These are phyloP conservation scores for Mycena metata DNA, from an alignment of 768 basidiomycete genomes.

Conservation along the genomic window DNA sequence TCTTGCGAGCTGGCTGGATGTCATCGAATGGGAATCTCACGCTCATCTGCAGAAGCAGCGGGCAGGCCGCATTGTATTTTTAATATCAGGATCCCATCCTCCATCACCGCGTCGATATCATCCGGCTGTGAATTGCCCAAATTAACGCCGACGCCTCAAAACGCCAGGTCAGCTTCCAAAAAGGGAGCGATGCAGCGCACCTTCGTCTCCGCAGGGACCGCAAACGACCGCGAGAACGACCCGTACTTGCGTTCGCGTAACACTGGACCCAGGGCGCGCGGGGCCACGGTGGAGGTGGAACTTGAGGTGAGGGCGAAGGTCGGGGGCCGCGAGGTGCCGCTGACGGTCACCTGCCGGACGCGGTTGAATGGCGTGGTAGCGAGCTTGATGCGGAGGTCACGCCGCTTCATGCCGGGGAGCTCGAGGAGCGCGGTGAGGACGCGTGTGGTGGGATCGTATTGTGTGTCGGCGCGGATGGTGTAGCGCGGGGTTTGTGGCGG, in stretches of 20 bases:
- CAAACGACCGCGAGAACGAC: slow-evolving; percentile 61
- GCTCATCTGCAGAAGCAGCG: slow-evolving; percentile 57
- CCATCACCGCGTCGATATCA: slow-evolving; percentile 68
- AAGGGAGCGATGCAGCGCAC: slow-evolving; percentile 51
- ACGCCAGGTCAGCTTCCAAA: too few relatives aligned
- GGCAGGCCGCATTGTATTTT: slow-evolving; percentile 66
- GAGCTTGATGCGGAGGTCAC: slow-evolving; percentile 71
- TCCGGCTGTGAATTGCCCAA: slow-evolving; percentile 53
- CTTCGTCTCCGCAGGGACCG: slow-evolving; percentile 69
- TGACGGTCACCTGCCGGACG: slow-evolving; percentile 71
- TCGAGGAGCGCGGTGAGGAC: slow-evolving; percentile 73
- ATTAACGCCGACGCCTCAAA: too few relatives aligned
- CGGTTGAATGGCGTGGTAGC: slow-evolving; percentile 73
- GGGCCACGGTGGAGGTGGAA: slow-evolving; percentile 44
- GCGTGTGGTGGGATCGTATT: slow-evolving; percentile 66
- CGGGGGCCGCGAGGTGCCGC: slow-evolving; percentile 59
- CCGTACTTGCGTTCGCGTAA: slow-evolving; percentile 67
- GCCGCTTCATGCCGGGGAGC: slow-evolving; percentile 74
- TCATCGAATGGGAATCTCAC: slow-evolving; percentile 66
- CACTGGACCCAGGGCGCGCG: neutral
- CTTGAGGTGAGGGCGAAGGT: too few relatives aligned
- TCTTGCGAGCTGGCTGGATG: slow-evolving; percentile 50
- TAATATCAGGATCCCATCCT: slow-evolving; percentile 72
- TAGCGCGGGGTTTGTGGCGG: slow-evolving; percentile 44
- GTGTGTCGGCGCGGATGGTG: slow-evolving; percentile 71